Percentiles rank a stretch among this genome's conserved stretches.
Evolutionary conservation across 345 rosid genomes (phyloP).

Genomic region (Eucalyptus grandis): DNA sequence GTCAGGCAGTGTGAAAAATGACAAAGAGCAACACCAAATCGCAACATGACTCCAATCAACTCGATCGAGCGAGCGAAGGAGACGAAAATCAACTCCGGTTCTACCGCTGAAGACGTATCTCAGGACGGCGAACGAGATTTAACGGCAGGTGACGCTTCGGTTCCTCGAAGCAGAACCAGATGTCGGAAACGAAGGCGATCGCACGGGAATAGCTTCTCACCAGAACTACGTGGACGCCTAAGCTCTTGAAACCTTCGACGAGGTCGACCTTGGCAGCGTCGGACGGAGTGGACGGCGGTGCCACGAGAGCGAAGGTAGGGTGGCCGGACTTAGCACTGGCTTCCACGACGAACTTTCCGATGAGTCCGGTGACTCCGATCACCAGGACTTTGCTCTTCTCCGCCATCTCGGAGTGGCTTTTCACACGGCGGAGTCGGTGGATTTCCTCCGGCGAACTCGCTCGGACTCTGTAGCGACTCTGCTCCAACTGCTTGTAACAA

Average conservation of each 20-base stretch:
- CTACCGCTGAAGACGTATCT: background rate
- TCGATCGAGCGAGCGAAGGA: background rate
- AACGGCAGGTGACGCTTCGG: background rate
- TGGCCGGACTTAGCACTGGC: background rate
- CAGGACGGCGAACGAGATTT: background rate
- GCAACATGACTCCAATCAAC: background rate
- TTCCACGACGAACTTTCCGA: slow-evolving; percentile 3
- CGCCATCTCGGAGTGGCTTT: background rate
- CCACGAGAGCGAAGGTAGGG: background rate
- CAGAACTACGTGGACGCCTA: background rate
- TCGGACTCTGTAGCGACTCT: background rate
- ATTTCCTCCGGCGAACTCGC: background rate
- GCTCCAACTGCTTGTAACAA: background rate
- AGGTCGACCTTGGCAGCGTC: background rate
- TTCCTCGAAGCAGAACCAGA: background rate
- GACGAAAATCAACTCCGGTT: background rate
- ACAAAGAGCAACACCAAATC: background rate
- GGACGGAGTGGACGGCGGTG: background rate
- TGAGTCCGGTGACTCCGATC: background rate
- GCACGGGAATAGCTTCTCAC: background rate
- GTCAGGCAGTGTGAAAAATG: too few species aligned
- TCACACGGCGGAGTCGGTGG: background rate
- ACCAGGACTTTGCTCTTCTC: slow-evolving; percentile 1
- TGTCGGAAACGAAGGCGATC: background rate
- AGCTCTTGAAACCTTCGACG: background rate